Conservation (phyloP, 108 stramenopile genomes). For the Skeletonema menzelii region DNA sequence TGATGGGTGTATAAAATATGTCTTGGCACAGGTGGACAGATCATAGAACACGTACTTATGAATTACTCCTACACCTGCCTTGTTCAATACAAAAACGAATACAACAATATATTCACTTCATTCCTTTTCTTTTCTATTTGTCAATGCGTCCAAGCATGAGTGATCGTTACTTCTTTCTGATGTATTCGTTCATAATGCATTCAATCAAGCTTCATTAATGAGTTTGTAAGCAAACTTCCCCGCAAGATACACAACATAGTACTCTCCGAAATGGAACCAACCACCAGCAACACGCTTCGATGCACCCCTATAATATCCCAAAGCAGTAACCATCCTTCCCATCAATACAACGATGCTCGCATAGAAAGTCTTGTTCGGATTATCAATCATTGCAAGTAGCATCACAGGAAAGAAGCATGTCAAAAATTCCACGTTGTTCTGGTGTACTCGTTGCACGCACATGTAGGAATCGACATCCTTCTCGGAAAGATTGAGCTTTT, state of each 20-base stretch:
- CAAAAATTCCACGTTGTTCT: slow-evolving; percentile 29
- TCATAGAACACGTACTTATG: too few species aligned
- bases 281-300: slow-evolving; percentile 9
- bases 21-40: too few species aligned
- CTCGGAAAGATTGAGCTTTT: slow-evolving; percentile 5
- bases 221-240: slow-evolving; percentile 17
- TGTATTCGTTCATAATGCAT: too few species aligned
- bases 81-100: too few species aligned
- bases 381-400: slow-evolving; percentile 12
- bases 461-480: slow-evolving; percentile 16
- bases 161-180: too few species aligned
- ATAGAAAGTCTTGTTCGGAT: slow-evolving; percentile 8
- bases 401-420: slow-evolving; percentile 18
- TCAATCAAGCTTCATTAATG: background rate
- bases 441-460: slow-evolving; percentile 21
- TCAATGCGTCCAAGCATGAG: too few species aligned
- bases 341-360: slow-evolving; percentile 12
- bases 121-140: background rate
- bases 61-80: too few species aligned
- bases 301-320: slow-evolving; percentile 19
- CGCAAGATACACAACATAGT: slow-evolving; percentile 15
- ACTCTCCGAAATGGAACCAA: slow-evolving; percentile 25
- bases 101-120: too few species aligned
- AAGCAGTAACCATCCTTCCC: slow-evolving; percentile 10
- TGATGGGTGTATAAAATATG: too few species aligned